Base-by-base conservation (phyloP, 164 flowering plant species). In the Buxus sempervirens region DNA sequence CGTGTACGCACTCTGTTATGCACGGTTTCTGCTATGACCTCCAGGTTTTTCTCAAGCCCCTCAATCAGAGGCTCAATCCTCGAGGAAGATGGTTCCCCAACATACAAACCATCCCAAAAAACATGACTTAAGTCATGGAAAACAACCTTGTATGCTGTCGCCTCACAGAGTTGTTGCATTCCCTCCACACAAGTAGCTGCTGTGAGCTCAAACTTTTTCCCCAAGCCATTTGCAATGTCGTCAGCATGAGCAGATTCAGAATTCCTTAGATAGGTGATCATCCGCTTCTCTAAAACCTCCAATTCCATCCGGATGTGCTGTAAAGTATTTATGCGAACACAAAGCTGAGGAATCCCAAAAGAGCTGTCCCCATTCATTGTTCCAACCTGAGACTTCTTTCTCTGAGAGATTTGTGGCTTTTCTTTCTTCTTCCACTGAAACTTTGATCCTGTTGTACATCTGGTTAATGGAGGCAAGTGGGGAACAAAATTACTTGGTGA, bases 381-480 rank as follows among this genome's bases (percentile, higher is more conserved):
- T 48, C 84, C 88, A 59, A 82, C 81, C 75, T 87, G 94, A 49
- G 89, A 90, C 56, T 82, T 88, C 77, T 81, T 82, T 58, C 75
- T 83, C 48, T 78, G 88, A 25, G 73, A 62, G 45, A 41, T 56
- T 25, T 78, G 81, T 14, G 77, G 64, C 69, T 80, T 85, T 21
- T 95, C 99, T 80, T 93, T 96, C 82, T 91, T 96, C 85, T 87
- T 96, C 73, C 79, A 82, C 62, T 84, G 86, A 62, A 92, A 83
- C 73, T 87, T 91, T 63, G 96, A 81, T 28, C 83, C 97, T 0
- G 72, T 78, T 15, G 88, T 76, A 67, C 98, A 96, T 83, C 99
- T 83, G 54, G 98, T 93, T 79, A 96, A 72, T 57, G 97, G 89
- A 14, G 99, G 99, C 95, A 96, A 77, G 0, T 90, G 79, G 26